A percentile compares a stretch with the other conserved stretches of the same genome.
These are phyloP conservation scores for Niveomyces coronatus DNA, from an alignment of 2,329 filamentous ascomycete species.

Conservation along the genomic window DNA sequence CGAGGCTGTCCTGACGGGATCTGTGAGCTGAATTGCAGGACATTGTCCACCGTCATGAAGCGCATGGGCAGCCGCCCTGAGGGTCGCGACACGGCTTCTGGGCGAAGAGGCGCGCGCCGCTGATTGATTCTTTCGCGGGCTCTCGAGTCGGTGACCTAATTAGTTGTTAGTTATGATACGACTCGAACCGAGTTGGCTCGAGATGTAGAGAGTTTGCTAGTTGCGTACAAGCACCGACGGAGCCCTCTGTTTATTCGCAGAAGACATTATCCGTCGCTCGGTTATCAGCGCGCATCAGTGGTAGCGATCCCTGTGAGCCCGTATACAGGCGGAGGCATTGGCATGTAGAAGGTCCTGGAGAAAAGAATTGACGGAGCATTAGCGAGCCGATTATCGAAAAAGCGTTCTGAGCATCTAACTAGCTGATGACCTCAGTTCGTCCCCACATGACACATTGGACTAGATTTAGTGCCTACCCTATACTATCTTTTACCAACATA, in stretches of 20 bases:
- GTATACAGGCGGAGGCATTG: no score
- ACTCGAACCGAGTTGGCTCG: background rate
- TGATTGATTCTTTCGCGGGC: slow-evolving; percentile 23
- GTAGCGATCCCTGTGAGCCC: background rate
- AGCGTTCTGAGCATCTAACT: no score
- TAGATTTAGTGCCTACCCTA: slow-evolving; percentile 7
- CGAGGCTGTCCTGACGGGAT: slow-evolving; percentile 91
- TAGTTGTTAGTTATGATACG: slow-evolving; percentile 4
- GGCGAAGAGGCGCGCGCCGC: slow-evolving; percentile 23
- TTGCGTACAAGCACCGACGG: slow-evolving; percentile 10
- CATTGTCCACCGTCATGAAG: slow-evolving; percentile 85
- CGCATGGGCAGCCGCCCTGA: slow-evolving; percentile 44
- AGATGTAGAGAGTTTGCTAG: no score
- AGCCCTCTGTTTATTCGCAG: slow-evolving; percentile 9
- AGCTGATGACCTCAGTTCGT: slow-evolving; percentile 10
- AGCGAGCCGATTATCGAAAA: no score
- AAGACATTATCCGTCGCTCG: slow-evolving; percentile 7
- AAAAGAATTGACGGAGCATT: slow-evolving; percentile 1
- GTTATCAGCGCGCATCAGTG: slow-evolving; percentile 1
- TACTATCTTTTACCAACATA: no score
- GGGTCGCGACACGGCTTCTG: slow-evolving; percentile 21
- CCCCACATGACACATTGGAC: slow-evolving; percentile 6
- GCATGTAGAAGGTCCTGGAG: no score
- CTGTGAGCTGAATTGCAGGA: slow-evolving; percentile 86
- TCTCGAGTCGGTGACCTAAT: slow-evolving; percentile 28